Base-by-base conservation (phyloP, 2,329 filamentous ascomycete genomes). In the Talaromyces piceae region DNA sequence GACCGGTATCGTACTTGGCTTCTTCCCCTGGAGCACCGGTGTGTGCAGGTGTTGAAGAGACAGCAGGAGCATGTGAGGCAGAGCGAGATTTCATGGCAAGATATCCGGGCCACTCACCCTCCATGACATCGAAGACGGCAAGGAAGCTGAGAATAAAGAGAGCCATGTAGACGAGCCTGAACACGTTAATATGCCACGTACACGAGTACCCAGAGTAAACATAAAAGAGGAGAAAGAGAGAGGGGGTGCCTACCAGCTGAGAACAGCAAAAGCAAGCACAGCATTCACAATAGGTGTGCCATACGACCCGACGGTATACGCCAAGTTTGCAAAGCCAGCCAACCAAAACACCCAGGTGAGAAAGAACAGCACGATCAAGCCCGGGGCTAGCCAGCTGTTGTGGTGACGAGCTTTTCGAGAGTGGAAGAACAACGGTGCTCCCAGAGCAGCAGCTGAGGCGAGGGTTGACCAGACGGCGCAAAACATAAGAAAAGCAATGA, bases 271-370 rank as follows among this genome's bases (percentile, higher is more conserved):
- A 3, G 64, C 63, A 41, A 66, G 51, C 6, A 62, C 43, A 2
- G 64, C 63, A 45, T 59, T 57, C 8, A 55, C 44, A 41, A 61
- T 61, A 47, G 55, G 50, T 11, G 27, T 57, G 2, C 31, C 39
- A 33, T n/a, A 25, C 1, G 56, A 56, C 9, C 37, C 53, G 18
- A 59, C 48, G 1, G 54, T 9, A 25, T 50, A 47, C 11, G 57
- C 63, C 18, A 64, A 50, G 41, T 65, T 59, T 18, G 64, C 61
- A 45, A 66, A 66, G 12, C 54, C 49, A 9, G 61, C 63, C 44
- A 66, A 48, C 64, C 63, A 66, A 46, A 66, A 66, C 16, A 64
- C 56, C 57, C 56, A 62, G 2, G 62, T 66, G n/a, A 63, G 43
- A 33, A 62, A 60, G 52, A 62, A 64, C 6, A 60, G 20, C 2